Evolutionary conservation across 2,329 filamentous ascomycete genomes (phyloP).

Genomic region (Ophiostoma piceae): DNA sequence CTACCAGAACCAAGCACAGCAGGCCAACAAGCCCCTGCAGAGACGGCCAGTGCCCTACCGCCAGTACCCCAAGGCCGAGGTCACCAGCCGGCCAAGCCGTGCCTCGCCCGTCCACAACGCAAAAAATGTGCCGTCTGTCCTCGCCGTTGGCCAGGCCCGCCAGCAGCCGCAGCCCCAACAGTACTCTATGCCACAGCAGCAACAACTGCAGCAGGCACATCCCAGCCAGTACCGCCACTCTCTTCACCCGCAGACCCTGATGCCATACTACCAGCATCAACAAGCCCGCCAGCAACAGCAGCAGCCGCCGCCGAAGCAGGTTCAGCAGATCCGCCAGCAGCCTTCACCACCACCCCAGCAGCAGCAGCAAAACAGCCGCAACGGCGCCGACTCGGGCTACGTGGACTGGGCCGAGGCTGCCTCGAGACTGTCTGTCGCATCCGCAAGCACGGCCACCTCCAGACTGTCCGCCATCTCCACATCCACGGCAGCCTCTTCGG

Average conservation of each 20-base stretch:
- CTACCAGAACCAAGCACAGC: background rate
- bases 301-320: background rate
- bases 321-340: background rate
- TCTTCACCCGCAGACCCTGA: background rate
- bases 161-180: background rate
- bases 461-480: background rate
- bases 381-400: background rate
- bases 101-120: background rate
- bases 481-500: background rate
- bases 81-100: background rate
- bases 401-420: background rate
- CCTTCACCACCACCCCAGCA: background rate
- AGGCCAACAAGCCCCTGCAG: background rate
- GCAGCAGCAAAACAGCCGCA: slow-evolving; percentile 3
- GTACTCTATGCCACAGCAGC: background rate
- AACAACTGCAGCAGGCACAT: background rate
- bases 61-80: background rate
- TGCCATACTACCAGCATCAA: background rate
- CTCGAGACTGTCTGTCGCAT: background rate
- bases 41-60: background rate
- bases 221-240: background rate
- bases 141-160: background rate
- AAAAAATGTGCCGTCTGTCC: background rate
- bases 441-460: background rate
- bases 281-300: background rate